These are phyloP conservation scores for Mycena belliarum DNA, from an alignment of 768 basidiomycete genomes.

Conservation along the genomic window DNA sequence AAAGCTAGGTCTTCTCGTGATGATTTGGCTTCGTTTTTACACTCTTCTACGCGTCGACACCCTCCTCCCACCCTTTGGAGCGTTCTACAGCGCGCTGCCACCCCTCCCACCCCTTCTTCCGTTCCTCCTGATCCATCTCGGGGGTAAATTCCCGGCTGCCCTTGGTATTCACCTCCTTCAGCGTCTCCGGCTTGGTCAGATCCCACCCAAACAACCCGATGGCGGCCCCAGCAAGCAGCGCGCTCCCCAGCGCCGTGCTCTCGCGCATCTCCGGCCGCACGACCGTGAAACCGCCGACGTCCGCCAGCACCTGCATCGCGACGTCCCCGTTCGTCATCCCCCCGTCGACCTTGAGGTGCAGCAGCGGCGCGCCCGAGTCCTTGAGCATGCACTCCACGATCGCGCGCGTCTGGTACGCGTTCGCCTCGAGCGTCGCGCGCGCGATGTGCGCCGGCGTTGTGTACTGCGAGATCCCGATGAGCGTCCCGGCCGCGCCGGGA, in stretches of 20 bases:
- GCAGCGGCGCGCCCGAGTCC: slow-evolving; percentile 79
- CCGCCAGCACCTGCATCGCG: slow-evolving; percentile 83
- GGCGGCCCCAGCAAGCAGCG: slow-evolving; percentile 89
- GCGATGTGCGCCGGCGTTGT: slow-evolving; percentile 93
- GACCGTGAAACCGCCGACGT: slow-evolving; percentile 90
- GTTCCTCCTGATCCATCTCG: slow-evolving; percentile 46
- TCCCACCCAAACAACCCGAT: slow-evolving; percentile 92
- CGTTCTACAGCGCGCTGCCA: slow-evolving; percentile 92
- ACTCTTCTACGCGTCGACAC: slow-evolving; percentile 2
- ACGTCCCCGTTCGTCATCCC: slow-evolving; percentile 95
- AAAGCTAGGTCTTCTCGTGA: too few relatives aligned
- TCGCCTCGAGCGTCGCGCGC: slow-evolving; percentile 93
- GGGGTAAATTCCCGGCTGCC: slow-evolving; percentile 76
- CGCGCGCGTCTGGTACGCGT: slow-evolving; percentile 93
- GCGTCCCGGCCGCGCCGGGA: slow-evolving; percentile 79
- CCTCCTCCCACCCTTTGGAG: slow-evolving; percentile 27
- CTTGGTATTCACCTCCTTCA: slow-evolving; percentile 83
- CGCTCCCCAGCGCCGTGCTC: slow-evolving; percentile 96
- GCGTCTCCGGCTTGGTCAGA: slow-evolving; percentile 76
- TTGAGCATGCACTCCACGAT: slow-evolving; percentile 94
- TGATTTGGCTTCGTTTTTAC: too few relatives aligned
- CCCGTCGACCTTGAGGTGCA: slow-evolving; percentile 94
- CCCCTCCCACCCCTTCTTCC: slow-evolving; percentile 67
- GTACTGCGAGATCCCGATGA: slow-evolving; percentile 86
- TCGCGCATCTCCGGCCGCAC: slow-evolving; percentile 96